A percentile compares a stretch with the other conserved stretches of the same genome.
Evolutionary conservation across 2,329 filamentous ascomycete species (phyloP).

Genomic region (Pleomassaria siparia): DNA sequence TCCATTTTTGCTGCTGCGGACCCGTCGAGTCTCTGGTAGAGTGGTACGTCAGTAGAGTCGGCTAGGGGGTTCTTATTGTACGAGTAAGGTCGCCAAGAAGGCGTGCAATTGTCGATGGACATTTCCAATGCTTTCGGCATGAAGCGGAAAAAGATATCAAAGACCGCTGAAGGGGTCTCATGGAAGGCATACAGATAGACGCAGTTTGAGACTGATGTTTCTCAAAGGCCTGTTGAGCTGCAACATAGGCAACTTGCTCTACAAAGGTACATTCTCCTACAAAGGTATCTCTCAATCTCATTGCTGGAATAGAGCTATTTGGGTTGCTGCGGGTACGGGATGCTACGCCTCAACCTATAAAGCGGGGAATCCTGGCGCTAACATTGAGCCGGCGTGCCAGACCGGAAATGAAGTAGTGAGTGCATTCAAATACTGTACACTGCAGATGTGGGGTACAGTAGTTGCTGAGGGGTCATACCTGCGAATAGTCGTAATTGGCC

Average conservation of each 20-base stretch:
- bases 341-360: slow-evolving; percentile 12
- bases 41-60: neutral
- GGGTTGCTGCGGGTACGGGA: slow-evolving; percentile 11
- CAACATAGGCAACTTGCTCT: slow-evolving; percentile 5
- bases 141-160: neutral
- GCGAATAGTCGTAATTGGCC: neutral
- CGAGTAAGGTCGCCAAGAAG: neutral
- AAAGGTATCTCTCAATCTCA: slow-evolving; percentile 10
- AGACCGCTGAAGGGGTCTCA: neutral
- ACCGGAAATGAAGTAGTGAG: neutral
- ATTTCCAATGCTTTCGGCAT: neutral
- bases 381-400: slow-evolving; percentile 10
- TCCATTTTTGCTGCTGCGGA: slow-evolving; percentile 27
- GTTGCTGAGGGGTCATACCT: slow-evolving; percentile 17
- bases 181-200: neutral
- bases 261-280: slow-evolving; percentile 17
- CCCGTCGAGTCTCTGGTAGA: slow-evolving; percentile 11
- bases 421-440: slow-evolving; percentile 18
- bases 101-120: neutral
- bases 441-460: slow-evolving; percentile 40
- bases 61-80: slow-evolving; percentile 1
- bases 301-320: slow-evolving; percentile 6
- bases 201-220: neutral
- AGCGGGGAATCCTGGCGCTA: slow-evolving; percentile 24
- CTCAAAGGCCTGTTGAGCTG: slow-evolving; percentile 1